Evolutionary conservation across 1,284 basidiomycete species (phyloP).

Genomic region (Boletus coffeatus): DNA sequence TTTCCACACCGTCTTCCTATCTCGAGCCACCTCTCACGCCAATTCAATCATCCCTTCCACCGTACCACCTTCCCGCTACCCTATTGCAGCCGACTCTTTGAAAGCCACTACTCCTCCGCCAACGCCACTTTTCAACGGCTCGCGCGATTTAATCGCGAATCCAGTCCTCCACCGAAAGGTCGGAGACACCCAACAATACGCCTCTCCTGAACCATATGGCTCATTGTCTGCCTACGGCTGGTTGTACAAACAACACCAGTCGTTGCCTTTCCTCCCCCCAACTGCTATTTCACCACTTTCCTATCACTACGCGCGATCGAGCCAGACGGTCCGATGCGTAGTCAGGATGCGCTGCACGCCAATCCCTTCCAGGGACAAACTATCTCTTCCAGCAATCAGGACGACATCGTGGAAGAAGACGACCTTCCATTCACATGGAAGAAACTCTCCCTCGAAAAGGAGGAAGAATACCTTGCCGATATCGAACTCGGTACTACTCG

Average conservation of each 20-base stretch:
- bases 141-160: constrained; percentile 25
- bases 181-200: constrained; percentile 41
- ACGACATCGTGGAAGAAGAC: constrained; percentile 46
- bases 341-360: constrained; percentile 27
- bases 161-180: constrained; percentile 30
- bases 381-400: constrained; percentile 19
- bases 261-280: constrained; percentile 42
- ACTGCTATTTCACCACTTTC: constrained; percentile 61
- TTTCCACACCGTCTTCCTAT: constrained; percentile 44
- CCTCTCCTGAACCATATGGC: constrained; percentile 45
- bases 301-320: constrained; percentile 51
- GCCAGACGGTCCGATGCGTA: constrained; percentile 4
- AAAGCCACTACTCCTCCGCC: constrained; percentile 38
- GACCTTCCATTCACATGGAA: constrained; percentile 59
- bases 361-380: constrained; percentile 20
- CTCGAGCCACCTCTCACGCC: constrained; percentile 46
- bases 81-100: constrained; percentile 63
- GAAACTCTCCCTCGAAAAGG: constrained; percentile 46
- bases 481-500: constrained; percentile 44
- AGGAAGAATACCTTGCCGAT: constrained; percentile 55
- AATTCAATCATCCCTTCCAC: constrained; percentile 34
- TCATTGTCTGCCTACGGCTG: constrained; percentile 63
- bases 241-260: constrained; percentile 63
- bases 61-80: constrained; percentile 62
- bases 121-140: constrained; percentile 31